Evolutionary conservation across 129 eudicot genomes (phyloP).

Genomic region (Pulicaria dysenterica): DNA sequence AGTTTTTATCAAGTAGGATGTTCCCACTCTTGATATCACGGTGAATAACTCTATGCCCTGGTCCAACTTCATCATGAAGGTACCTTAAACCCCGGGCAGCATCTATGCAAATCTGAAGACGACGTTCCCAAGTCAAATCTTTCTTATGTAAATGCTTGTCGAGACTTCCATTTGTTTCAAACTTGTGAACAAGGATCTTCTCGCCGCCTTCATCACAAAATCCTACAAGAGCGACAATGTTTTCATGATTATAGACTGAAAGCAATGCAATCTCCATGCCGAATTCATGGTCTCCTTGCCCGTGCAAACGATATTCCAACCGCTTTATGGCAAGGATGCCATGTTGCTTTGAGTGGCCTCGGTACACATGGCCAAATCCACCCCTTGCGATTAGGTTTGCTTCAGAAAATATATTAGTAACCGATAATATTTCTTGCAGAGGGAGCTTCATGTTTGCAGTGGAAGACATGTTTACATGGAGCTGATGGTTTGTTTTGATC

Average conservation of each 20-base stretch:
- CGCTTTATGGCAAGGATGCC: constrained; percentile 40
- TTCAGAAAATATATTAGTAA: constrained; percentile 25
- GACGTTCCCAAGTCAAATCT: constrained; percentile 34
- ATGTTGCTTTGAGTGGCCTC: constrained; percentile 25
- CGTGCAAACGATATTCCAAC: neutral
- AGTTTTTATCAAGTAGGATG: neutral
- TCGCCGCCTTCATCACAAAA: constrained; percentile 32
- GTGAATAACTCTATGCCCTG: constrained; percentile 6
- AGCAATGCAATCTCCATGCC: constrained; percentile 25
- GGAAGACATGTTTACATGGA: neutral
- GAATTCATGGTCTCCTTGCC: constrained; percentile 37
- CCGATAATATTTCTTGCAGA: constrained; percentile 29
- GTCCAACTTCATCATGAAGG: constrained; percentile 27
- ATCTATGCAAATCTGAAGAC: constrained; percentile 35
- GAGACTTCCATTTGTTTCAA: constrained; percentile 31
- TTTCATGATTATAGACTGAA: constrained; percentile 32
- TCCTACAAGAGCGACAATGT: constrained; percentile 9
- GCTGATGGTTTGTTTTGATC: too few relatives aligned
- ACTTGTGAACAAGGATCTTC: constrained; percentile 40
- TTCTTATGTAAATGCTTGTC: constrained; percentile 1
- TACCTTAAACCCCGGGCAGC: constrained; percentile 26
- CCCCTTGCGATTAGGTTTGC: constrained; percentile 6
- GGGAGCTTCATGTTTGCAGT: constrained; percentile 9
- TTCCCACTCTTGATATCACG: constrained; percentile 27
- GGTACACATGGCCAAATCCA: constrained; percentile 42